phyloP scores from a whole-genome alignment of 176 grass and related monocot genomes.

The Poa pratensis region DNA sequence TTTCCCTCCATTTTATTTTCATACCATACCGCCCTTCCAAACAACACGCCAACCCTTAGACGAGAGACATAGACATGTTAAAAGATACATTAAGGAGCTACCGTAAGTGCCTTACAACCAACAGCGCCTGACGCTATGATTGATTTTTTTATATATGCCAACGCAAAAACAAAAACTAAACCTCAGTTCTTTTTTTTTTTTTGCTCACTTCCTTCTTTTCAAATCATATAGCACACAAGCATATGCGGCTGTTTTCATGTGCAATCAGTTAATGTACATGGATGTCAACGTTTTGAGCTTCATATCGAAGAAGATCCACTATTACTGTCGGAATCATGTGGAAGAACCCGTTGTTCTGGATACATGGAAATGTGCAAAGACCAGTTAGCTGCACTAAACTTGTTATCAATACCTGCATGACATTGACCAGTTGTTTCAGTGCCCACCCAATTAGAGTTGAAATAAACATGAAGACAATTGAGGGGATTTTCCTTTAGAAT shows the following conservation, averaged over 20 bases:
- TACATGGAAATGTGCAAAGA: not conserved
- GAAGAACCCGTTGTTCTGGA: not conserved
- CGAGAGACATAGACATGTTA: not conserved
- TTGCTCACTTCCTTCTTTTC: slow-evolving; percentile 63
- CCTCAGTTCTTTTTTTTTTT: slow-evolving; percentile 9
- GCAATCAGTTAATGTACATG: slow-evolving; percentile 22
- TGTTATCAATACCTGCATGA: slow-evolving; percentile 63
- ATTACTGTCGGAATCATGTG: not conserved
- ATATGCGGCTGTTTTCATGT: slow-evolving; percentile 84
- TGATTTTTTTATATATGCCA: slow-evolving; percentile 9
- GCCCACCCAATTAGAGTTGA: slow-evolving; percentile 76
- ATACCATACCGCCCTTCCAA: too few relatives aligned
- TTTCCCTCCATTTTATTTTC: not conserved
- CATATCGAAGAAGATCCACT: not conserved
- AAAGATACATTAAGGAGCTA: slow-evolving; percentile 18
- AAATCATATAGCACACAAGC: slow-evolving; percentile 66
- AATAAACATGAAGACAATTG: slow-evolving; percentile 54
- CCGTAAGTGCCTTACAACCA: slow-evolving; percentile 29
- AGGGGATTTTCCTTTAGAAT: slow-evolving; percentile 58
- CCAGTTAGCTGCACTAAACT: slow-evolving; percentile 13
- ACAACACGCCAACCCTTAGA: not conserved
- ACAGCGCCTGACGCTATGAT: slow-evolving; percentile 18
- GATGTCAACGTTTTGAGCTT: not conserved
- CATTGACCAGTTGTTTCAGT: slow-evolving; percentile 80
- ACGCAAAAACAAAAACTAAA: slow-evolving; percentile 28